Evolutionary conservation across 345 rosid genomes (phyloP).

Genomic region (Psidium guajava): DNA sequence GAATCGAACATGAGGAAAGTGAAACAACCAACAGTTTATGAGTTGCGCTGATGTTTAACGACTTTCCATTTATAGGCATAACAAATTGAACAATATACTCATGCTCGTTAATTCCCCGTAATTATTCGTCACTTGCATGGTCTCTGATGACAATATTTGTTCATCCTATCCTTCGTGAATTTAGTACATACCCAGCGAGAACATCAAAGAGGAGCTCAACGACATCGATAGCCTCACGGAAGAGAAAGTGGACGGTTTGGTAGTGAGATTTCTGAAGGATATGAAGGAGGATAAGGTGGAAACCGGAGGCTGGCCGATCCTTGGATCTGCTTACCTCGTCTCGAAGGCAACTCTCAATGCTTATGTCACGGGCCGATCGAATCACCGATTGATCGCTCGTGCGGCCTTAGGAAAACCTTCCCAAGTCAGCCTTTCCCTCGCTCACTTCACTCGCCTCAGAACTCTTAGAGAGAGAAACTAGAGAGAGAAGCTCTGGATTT

Average conservation of each 20-base stretch:
- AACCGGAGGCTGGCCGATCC: constrained; percentile 6
- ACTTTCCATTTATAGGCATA: no score
- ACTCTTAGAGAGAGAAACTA: no score
- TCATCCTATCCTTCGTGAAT: background rate
- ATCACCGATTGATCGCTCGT: no score
- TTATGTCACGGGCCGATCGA: no score
- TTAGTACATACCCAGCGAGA: constrained; percentile 1
- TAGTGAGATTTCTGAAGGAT: constrained; percentile 5
- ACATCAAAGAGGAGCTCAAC: background rate
- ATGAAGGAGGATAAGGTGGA: constrained; percentile 6
- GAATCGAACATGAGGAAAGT: no score
- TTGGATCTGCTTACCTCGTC: background rate
- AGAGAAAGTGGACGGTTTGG: constrained; percentile 10
- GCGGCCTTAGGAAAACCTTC: no score
- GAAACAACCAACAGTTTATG: no score
- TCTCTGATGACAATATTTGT: background rate
- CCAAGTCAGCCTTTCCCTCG: no score
- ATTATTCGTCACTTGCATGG: background rate
- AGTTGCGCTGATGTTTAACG: no score
- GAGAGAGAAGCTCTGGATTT: no score
- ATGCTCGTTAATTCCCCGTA: background rate
- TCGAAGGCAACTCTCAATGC: constrained; percentile 1
- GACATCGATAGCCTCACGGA: background rate
- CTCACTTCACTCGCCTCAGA: no score
- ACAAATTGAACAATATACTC: background rate